Evolutionary conservation across 176 grass and related monocot species (phyloP).

Genomic region (Avena atlantica): DNA sequence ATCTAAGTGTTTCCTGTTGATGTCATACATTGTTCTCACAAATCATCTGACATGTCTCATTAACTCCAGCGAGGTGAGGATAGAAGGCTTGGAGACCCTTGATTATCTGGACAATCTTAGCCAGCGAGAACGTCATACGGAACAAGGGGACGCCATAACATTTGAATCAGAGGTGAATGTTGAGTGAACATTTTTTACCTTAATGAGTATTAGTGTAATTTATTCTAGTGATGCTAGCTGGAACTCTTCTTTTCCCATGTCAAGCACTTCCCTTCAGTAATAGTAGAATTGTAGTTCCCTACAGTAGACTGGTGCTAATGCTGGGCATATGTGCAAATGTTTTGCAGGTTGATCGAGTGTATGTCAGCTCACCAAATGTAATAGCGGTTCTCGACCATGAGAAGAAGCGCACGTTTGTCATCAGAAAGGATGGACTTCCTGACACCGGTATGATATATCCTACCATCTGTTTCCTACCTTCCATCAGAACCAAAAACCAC

Average conservation of each 20-base stretch:
- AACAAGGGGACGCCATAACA: conserved; percentile 94
- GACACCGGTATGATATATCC: conserved; percentile 60
- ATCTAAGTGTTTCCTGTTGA: neutral
- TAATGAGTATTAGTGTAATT: neutral
- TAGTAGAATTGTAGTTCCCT: neutral
- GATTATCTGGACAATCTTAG: conserved; percentile 92
- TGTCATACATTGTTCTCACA: neutral
- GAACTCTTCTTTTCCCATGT: neutral
- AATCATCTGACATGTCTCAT: neutral
- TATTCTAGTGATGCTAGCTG: neutral
- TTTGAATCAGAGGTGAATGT: conserved; percentile 61
- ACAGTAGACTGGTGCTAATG: neutral
- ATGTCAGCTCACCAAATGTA: conserved; percentile 82
- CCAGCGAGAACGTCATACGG: conserved; percentile 76
- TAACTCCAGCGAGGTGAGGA: conserved; percentile 83
- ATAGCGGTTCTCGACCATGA: conserved; percentile 95
- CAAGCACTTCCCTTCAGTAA: neutral
- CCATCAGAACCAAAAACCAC: neutral
- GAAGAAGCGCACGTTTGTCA: conserved; percentile 87
- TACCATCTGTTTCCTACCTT: neutral
- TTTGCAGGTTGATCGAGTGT: conserved; percentile 84
- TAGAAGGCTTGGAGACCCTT: conserved; percentile 94
- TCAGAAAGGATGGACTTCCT: conserved; percentile 86
- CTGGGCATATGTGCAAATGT: neutral
- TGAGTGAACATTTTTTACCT: too few relatives aligned